These are phyloP conservation scores for Colletotrichum cuscutae DNA, from an alignment of 2,329 filamentous ascomycete species.

Conservation along the genomic window DNA sequence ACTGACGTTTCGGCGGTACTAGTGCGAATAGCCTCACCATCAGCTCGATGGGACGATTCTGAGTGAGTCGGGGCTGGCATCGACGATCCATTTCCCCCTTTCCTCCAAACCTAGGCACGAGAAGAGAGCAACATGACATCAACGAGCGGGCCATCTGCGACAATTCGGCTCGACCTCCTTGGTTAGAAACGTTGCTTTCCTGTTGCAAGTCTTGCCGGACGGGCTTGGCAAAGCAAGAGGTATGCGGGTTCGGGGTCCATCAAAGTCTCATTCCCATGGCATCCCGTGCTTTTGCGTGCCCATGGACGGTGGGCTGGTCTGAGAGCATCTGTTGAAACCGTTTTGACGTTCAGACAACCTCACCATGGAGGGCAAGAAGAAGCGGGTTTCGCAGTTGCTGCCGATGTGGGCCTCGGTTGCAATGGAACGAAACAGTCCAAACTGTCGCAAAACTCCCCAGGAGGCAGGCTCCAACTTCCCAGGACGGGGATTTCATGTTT, in stretches of 20 bases:
- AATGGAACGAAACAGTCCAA: constrained; percentile 23
- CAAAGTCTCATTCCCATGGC: not conserved
- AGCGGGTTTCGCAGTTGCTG: constrained; percentile 22
- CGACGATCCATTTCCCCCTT: not conserved
- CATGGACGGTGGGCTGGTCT: constrained; percentile 7
- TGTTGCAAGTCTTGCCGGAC: constrained; percentile 29
- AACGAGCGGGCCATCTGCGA: constrained; percentile 22
- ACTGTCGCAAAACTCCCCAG: constrained; percentile 11
- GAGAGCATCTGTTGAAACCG: constrained; percentile 27
- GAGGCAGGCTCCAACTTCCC: constrained; percentile 14
- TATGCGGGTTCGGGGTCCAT: not conserved
- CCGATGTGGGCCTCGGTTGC: constrained; percentile 26
- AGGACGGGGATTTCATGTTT: constrained; percentile 6
- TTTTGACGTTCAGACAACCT: constrained; percentile 30
- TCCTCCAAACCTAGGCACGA: not conserved
- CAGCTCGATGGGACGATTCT: not conserved
- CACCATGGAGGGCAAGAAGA: constrained; percentile 23
- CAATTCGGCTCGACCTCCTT: constrained; percentile 22
- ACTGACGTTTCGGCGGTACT: constrained; percentile 9
- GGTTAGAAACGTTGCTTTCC: not conserved
- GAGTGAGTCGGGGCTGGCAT: not conserved
- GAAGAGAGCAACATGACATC: constrained; percentile 15
- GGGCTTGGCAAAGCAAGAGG: constrained; percentile 1
- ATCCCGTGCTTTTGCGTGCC: not conserved
- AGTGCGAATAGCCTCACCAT: constrained; percentile 28